These are phyloP conservation scores for Saccharata proteae DNA, from an alignment of 2,329 filamentous ascomycete species.

Conservation along the genomic window DNA sequence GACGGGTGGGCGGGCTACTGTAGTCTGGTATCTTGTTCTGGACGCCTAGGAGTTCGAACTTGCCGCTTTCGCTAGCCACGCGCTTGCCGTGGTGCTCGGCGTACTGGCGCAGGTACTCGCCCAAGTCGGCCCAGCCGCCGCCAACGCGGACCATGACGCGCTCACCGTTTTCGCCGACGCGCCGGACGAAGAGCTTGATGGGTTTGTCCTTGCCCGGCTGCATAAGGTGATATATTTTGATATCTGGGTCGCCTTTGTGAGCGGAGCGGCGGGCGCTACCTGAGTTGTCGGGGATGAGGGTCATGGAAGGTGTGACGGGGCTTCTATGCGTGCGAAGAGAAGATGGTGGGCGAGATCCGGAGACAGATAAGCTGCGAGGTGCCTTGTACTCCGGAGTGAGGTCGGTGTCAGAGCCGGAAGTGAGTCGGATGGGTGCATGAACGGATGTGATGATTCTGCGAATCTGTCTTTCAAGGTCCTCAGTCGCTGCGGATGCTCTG, in stretches of 20 bases:
- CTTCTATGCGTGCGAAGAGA: constrained; percentile 4
- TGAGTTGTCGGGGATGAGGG: constrained; percentile 23
- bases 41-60: constrained; percentile 44
- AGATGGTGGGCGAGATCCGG: constrained; percentile 5
- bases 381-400: constrained; percentile 1
- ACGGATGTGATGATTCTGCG: constrained; percentile 66
- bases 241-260: constrained; percentile 42
- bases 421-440: constrained; percentile 66
- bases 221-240: constrained; percentile 85
- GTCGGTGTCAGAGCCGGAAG: constrained; percentile 29
- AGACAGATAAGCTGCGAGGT: constrained; percentile 4
- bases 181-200: constrained; percentile 87
- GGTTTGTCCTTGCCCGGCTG: constrained; percentile 73
- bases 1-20: too few relatives aligned
- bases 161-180: constrained; percentile 80
- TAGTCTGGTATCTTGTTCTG: constrained; percentile 12
- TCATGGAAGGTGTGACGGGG: constrained; percentile 11
- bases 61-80: constrained; percentile 41
- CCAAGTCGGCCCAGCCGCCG: constrained; percentile 94
- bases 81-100: constrained; percentile 81
- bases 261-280: constrained; percentile 17
- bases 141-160: constrained; percentile 97
- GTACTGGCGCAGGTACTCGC: constrained; percentile 89
- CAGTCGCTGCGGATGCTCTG: constrained; percentile 25
- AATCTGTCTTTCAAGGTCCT: constrained; percentile 69